Evolutionary conservation across 768 basidiomycete genomes (phyloP), one percentile per base, ranked within the genome.

Genomic region (Leucogyrophana mollusca): DNA sequence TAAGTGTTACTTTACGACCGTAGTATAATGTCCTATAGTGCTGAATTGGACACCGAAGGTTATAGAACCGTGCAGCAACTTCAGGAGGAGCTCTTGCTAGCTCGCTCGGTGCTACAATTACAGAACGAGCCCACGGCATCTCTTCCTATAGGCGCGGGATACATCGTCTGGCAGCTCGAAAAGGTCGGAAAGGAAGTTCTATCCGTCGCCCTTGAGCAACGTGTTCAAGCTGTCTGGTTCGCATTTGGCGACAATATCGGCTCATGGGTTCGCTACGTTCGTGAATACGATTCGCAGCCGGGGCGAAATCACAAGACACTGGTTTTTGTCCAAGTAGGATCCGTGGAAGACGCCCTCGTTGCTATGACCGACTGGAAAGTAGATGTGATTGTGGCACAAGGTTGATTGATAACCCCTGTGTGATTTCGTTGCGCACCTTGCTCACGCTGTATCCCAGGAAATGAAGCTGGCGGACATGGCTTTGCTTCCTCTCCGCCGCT

Each of bases 391-490:
- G 81, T 93, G 14, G 85, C 79, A 2, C 90, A 93, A 80, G 88
- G 90, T 87, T 54, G 27, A 56, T 45, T 46, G 16, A 34, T 43
- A 14, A 34, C 42, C 40, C 46, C 39, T 40, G 46, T 36, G 25
- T 4, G 33, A 22, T 22, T 22, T 20, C 27, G 20, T 32, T 34
- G 13, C 23, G n/a, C n/a, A n/a, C 43, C 25, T 27, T 43, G 46
- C 47, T 49, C 33, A 47, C 39, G 17, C 40, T 25, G 34, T 42
- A 21, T 37, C 14, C 27, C 57, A 91, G 90, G 90, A 4, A 79
- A 73, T 46, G 90, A 93, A 65, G 78, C 87, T 32, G 90, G 90
- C 7, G 90, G 90, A 21, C 90, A 92, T 64, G 88, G 87, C 6
- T 65, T 73, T 38, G 52, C 65, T 17, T 58, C 72, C 33, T 79